These are phyloP conservation scores for Medicago arabica DNA, from an alignment of 306 rosid species.

Conservation along the genomic window DNA sequence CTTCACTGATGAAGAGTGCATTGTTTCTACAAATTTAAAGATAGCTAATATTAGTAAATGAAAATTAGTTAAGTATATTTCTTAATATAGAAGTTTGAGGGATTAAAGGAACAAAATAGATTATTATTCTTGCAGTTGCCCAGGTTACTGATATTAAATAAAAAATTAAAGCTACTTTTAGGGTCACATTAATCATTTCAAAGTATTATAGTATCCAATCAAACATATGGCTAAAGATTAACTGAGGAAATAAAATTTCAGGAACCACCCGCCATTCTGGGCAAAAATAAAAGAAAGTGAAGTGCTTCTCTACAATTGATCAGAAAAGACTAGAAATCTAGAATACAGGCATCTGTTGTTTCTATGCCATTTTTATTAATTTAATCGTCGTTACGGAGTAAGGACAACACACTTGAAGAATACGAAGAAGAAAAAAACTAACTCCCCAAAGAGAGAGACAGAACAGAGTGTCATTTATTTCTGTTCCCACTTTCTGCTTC, in stretches of 20 bases:
- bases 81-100: slow-evolving; percentile 36
- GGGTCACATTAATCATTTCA: not conserved
- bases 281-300: not conserved
- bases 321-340: not conserved
- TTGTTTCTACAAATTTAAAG: slow-evolving; percentile 53
- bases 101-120: slow-evolving; percentile 26
- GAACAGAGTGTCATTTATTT: not conserved
- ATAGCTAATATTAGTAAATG: slow-evolving; percentile 29
- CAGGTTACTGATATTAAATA: not conserved
- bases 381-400: not conserved
- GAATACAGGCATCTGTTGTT: not conserved
- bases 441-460: not conserved
- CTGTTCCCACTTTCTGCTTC: slow-evolving; percentile 10
- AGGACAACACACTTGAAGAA: not conserved
- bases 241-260: slow-evolving; percentile 1
- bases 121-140: not conserved
- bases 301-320: not conserved
- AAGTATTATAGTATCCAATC: slow-evolving; percentile 8
- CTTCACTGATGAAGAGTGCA: slow-evolving; percentile 48
- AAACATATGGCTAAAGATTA: slow-evolving; percentile 23
- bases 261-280: not conserved
- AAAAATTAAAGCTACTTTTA: not conserved
- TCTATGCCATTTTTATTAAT: not conserved
- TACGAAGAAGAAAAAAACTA: not conserved
- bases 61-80: slow-evolving; percentile 1